These are phyloP conservation scores for Populus pruinosa DNA, from an alignment of 345 rosid species.

Conservation along the genomic window DNA sequence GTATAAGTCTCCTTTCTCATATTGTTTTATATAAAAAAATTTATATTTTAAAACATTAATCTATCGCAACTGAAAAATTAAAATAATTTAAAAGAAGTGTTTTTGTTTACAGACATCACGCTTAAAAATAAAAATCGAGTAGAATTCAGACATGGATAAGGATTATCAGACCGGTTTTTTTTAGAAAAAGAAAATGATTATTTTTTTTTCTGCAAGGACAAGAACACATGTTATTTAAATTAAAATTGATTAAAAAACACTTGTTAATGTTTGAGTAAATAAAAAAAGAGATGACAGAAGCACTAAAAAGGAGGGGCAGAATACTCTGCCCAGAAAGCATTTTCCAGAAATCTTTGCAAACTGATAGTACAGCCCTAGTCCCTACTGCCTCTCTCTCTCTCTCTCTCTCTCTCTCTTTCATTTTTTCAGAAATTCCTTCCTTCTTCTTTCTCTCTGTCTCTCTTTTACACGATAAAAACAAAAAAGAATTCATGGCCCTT, in stretches of 20 bases:
- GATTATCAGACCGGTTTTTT: too few species aligned
- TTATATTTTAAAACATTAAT: too few species aligned
- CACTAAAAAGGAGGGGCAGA: conserved; percentile 19
- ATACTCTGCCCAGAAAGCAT: conserved; percentile 38
- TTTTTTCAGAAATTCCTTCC: conserved; percentile 37
- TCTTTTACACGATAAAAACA: neutral
- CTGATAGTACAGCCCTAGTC: neutral
- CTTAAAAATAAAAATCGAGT: too few species aligned
- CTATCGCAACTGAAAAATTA: too few species aligned
- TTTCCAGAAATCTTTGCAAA: conserved; percentile 50
- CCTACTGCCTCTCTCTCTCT: conserved; percentile 28
- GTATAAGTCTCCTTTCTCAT: conserved; percentile 9
- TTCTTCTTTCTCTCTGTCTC: conserved; percentile 22
- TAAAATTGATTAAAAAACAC: neutral
- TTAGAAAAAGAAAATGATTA: too few species aligned
- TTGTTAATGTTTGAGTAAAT: neutral
- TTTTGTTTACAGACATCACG: too few species aligned
- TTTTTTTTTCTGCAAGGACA: too few species aligned
- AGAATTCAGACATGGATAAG: too few species aligned
- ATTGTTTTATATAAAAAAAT: too few species aligned
- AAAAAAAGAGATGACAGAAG: neutral
- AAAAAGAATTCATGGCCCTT: conserved; percentile 4
- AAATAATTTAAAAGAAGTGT: too few species aligned
- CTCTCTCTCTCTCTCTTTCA: conserved; percentile 19
- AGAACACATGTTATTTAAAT: too few species aligned